Conservation (phyloP, 495 filamentous ascomycete species). For the Penicillium ucsense region DNA sequence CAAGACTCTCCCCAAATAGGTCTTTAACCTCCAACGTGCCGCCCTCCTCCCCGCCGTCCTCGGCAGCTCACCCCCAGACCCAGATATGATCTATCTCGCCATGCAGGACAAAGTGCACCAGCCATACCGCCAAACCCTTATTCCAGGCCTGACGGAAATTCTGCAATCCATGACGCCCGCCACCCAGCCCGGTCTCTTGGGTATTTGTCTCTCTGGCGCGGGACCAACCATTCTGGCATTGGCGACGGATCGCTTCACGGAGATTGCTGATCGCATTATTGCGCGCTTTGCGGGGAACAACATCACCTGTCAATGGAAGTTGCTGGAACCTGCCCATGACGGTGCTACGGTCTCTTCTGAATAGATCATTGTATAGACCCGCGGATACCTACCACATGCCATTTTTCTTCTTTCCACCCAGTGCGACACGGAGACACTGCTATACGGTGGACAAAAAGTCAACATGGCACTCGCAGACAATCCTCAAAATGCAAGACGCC, state of each 20-base stretch:
- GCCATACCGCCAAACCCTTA: constrained; percentile 78
- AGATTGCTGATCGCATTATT: constrained; percentile 72
- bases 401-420: too few relatives aligned
- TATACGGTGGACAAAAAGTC: too few relatives aligned
- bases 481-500: too few relatives aligned
- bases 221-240: constrained; percentile 91
- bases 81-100: constrained; percentile 84
- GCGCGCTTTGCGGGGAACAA: constrained; percentile 51
- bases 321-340: constrained; percentile 78
- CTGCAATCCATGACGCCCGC: constrained; percentile 75
- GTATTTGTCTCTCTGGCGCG: constrained; percentile 87
- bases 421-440: too few relatives aligned
- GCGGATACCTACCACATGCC: too few relatives aligned
- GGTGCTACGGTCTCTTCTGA: constrained; percentile 54
- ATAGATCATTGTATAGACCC: constrained; percentile 5
- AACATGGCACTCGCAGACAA: too few relatives aligned
- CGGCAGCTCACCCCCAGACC: constrained; percentile 79
- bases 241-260: constrained; percentile 75
- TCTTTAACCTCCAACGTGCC: constrained; percentile 90
- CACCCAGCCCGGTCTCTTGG: constrained; percentile 77
- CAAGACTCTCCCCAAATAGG: constrained; percentile 28
- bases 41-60: constrained; percentile 79
- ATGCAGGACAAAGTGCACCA: constrained; percentile 99
- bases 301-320: constrained; percentile 75
- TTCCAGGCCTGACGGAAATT: constrained; percentile 86